Percentiles rank a stretch among this genome's conserved stretches.
These are phyloP conservation scores for Smallanthus sonchifolius DNA, from an alignment of 129 eudicot genomes.

Conservation along the genomic window DNA sequence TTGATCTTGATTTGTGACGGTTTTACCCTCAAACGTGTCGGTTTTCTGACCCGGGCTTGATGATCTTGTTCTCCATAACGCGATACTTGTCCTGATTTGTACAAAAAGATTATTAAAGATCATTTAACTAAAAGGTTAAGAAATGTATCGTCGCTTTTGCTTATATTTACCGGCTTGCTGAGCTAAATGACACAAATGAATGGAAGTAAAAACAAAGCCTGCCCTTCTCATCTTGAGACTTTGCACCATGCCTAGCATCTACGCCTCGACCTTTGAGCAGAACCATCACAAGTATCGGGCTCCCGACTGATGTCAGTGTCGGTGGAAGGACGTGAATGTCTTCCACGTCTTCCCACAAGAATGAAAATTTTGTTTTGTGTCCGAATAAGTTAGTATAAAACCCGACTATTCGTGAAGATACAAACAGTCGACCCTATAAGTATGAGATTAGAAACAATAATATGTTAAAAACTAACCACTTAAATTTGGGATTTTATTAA, in stretches of 20 bases:
- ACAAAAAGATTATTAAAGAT: not conserved
- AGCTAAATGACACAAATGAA: slow-evolving; percentile 75
- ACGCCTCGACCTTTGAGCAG: slow-evolving; percentile 71
- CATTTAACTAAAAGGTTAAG: not conserved
- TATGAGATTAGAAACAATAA: not conserved
- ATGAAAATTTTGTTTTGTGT: slow-evolving; percentile 71
- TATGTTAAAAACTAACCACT: not conserved
- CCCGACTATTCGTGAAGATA: slow-evolving; percentile 86
- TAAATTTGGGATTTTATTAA: not conserved
- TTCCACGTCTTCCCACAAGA: slow-evolving; percentile 92
- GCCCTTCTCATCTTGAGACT: slow-evolving; percentile 75
- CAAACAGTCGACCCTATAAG: slow-evolving; percentile 78
- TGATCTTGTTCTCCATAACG: slow-evolving; percentile 83
- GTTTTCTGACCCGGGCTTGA: slow-evolving; percentile 45
- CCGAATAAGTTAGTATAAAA: slow-evolving; percentile 86
- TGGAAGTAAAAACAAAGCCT: slow-evolving; percentile 74
- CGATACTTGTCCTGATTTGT: slow-evolving; percentile 64
- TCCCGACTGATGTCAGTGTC: slow-evolving; percentile 70
- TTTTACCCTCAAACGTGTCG: slow-evolving; percentile 43
- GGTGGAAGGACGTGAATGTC: slow-evolving; percentile 80
- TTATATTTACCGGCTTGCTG: slow-evolving; percentile 61
- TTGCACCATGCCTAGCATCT: slow-evolving; percentile 89
- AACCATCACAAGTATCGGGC: slow-evolving; percentile 74
- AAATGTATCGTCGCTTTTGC: not conserved
- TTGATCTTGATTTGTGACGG: slow-evolving; percentile 39